These are phyloP conservation scores for Ogataea methylovora DNA, from an alignment of 805 yeast species.

Conservation along the genomic window DNA sequence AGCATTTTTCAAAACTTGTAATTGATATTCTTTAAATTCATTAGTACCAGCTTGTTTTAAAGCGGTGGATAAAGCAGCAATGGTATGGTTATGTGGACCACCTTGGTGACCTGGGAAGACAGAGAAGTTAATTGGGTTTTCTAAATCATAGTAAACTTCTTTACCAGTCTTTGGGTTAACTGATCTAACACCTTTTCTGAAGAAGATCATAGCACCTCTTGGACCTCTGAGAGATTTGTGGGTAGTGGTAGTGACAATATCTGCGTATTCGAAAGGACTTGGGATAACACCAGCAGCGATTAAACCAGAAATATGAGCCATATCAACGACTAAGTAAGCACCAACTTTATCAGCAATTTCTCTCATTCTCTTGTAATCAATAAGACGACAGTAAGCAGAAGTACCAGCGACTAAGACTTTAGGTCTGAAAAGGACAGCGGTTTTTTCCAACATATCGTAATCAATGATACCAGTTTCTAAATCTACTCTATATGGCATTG, in stretches of 20 bases:
- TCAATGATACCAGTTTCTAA: constrained; percentile 91
- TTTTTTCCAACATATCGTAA: constrained; percentile 89
- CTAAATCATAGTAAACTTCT: constrained; percentile 85
- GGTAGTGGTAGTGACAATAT: constrained; percentile 96
- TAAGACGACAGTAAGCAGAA: constrained; percentile 93
- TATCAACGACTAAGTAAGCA: constrained; percentile 91
- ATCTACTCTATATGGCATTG: constrained; percentile 96
- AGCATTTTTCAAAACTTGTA: constrained; percentile 83
- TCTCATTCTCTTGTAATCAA: constrained; percentile 95
- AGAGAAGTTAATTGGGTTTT: constrained; percentile 91
- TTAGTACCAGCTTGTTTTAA: constrained; percentile 89
- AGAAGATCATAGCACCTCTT: constrained; percentile 99
- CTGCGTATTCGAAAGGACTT: constrained; percentile 95
- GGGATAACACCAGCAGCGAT: constrained; percentile 94
- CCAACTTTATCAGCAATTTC: constrained; percentile 96
- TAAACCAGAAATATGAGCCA: constrained; percentile 98
- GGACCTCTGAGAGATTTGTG: constrained; percentile 99
- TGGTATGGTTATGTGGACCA: constrained; percentile 99
- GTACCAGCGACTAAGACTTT: constrained; percentile 97
- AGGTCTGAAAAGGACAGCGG: constrained; percentile 90
- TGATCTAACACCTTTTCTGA: constrained; percentile 90
- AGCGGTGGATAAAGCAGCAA: constrained; percentile 95
- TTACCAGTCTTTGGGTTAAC: constrained; percentile 85
- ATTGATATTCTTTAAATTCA: constrained; percentile 86
- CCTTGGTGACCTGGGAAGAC: constrained; percentile 99